Percentiles rank a stretch among this genome's conserved stretches.
Evolutionary conservation across 768 basidiomycete species (phyloP).

Genomic region (Kwoniella mangroviensis): DNA sequence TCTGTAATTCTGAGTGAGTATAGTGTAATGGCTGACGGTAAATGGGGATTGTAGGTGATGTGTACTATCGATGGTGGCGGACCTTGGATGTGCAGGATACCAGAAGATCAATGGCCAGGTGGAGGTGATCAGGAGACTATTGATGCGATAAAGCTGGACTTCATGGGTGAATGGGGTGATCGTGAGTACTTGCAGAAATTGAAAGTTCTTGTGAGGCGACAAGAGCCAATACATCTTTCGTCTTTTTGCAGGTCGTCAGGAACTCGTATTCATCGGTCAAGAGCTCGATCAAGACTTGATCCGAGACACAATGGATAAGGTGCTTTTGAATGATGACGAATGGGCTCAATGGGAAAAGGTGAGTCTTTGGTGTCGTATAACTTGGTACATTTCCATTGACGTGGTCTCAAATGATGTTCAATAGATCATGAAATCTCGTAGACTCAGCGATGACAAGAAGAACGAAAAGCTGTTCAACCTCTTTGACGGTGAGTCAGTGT

Average conservation of each 20-base stretch:
- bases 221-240: too few relatives aligned
- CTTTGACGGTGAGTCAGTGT: conserved; percentile 42
- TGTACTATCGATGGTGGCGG: conserved; percentile 51
- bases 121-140: conserved; percentile 44
- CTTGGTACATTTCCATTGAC: too few relatives aligned
- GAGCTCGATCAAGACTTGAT: conserved; percentile 37
- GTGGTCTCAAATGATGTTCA: rapidly evolving
- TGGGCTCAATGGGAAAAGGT: conserved; percentile 47
- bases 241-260: too few relatives aligned
- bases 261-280: conserved; percentile 46
- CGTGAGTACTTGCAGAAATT: too few relatives aligned
- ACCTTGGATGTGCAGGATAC: conserved; percentile 51
- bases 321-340: conserved; percentile 52
- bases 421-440: conserved; percentile 32
- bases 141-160: conserved; percentile 52
- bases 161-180: conserved; percentile 57
- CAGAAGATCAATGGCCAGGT: conserved; percentile 47
- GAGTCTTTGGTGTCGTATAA: too few relatives aligned
- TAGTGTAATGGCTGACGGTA: too few relatives aligned
- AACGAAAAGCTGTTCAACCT: conserved; percentile 44
- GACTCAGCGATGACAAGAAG: conserved; percentile 37
- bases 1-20: too few relatives aligned
- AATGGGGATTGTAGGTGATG: conserved; percentile 33
- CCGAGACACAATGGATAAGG: conserved; percentile 45
- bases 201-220: too few relatives aligned